Conservation (phyloP, 164 flowering plant genomes). For the Taxillus chinensis region DNA sequence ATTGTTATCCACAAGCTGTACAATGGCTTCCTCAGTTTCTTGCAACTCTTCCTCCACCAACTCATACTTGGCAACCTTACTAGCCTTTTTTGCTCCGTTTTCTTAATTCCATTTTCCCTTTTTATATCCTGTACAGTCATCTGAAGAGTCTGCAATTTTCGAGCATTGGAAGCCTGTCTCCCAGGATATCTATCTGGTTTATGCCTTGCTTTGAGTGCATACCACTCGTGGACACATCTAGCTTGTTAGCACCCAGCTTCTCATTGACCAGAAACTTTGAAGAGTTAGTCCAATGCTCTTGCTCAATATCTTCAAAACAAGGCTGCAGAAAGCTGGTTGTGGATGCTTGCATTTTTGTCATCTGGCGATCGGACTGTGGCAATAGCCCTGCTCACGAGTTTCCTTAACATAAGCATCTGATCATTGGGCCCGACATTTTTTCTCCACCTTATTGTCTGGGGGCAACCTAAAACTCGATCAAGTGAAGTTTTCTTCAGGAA, state of each 20-base stretch:
- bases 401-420: conserved; percentile 65
- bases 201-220: conserved; percentile 14
- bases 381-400: conserved; percentile 32
- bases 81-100: conserved; percentile 22
- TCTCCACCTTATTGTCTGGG: conserved; percentile 24
- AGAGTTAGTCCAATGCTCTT: conserved; percentile 15
- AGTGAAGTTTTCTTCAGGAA: conserved; percentile 79
- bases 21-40: conserved; percentile 42
- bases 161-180: conserved; percentile 47
- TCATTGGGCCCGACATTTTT: conserved; percentile 29
- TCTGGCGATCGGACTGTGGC: conserved; percentile 7
- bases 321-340: conserved; percentile 7
- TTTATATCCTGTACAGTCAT: conserved; percentile 31
- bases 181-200: conserved; percentile 28
- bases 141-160: conserved; percentile 34
- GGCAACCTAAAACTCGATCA: conserved; percentile 49
- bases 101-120: conserved; percentile 23
- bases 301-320: conserved; percentile 8
- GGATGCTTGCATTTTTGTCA: conserved; percentile 13
- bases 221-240: conserved; percentile 21
- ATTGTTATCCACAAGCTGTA: conserved; percentile 27
- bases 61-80: conserved; percentile 24
- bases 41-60: conserved; percentile 29
- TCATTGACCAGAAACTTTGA: conserved; percentile 29
- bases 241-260: conserved; percentile 40